phyloP scores from a whole-genome alignment of 192 early-diverging fungal species.

The Pilaira anomala region DNA sequence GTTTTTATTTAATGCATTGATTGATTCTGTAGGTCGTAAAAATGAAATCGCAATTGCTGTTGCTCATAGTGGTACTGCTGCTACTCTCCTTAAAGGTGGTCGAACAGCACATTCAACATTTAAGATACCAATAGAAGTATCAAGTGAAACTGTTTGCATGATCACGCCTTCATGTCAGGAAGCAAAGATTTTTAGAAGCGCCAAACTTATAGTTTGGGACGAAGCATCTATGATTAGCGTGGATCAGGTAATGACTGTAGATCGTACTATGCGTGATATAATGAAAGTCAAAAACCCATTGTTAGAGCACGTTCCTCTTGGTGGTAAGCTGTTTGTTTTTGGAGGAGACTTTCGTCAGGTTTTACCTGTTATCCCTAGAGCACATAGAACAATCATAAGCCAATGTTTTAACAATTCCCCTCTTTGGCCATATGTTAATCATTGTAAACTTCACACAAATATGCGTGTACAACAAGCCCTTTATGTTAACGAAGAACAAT shows the following conservation, averaged over 20 bases:
- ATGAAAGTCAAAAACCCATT: neutral
- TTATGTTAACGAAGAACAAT: neutral
- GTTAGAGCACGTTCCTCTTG: constrained; percentile 23
- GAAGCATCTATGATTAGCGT: constrained; percentile 34
- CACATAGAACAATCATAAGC: constrained; percentile 12
- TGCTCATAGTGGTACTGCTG: constrained; percentile 34
- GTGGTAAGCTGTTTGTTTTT: constrained; percentile 31
- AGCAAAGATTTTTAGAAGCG: constrained; percentile 5
- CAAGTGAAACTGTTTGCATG: neutral
- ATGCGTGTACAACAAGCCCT: constrained; percentile 15
- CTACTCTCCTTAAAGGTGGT: constrained; percentile 26
- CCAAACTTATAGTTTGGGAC: constrained; percentile 40
- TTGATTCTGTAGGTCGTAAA: constrained; percentile 16
- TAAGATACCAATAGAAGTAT: constrained; percentile 27
- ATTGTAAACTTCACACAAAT: neutral
- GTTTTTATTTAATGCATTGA: constrained; percentile 21
- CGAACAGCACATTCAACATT: constrained; percentile 34
- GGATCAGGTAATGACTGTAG: constrained; percentile 17
- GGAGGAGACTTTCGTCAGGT: constrained; percentile 35
- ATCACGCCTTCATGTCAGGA: neutral
- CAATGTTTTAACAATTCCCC: constrained; percentile 27
- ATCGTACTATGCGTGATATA: constrained; percentile 20
- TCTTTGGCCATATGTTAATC: constrained; percentile 12
- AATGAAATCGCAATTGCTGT: constrained; percentile 27
- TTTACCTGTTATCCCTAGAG: constrained; percentile 24